phyloP scores from a whole-genome alignment of 2,329 filamentous ascomycete genomes.

The Trichoderma asperellum region DNA sequence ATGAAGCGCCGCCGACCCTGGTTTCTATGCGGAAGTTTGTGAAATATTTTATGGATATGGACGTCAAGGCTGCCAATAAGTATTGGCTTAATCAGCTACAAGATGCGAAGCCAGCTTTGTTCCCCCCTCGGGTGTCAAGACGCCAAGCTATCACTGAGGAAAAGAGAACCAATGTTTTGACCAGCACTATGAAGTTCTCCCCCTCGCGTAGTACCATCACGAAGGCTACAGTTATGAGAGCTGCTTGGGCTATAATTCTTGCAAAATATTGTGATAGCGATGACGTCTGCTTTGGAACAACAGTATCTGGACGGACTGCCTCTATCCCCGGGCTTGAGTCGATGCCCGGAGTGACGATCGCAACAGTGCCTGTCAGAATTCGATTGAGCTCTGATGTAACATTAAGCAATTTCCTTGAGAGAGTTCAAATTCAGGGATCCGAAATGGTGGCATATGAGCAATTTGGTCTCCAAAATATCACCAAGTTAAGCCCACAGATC shows the following conservation, averaged over 20 bases:
- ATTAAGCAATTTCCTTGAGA: not conserved
- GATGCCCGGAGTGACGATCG: conserved; percentile 8
- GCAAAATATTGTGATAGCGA: conserved; percentile 17
- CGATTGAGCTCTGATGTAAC: not conserved
- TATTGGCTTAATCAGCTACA: conserved; percentile 17
- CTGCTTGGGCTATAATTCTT: conserved; percentile 25
- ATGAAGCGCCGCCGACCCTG: not conserved
- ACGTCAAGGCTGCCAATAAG: not conserved
- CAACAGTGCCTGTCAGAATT: conserved; percentile 22
- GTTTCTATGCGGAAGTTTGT: conserved; percentile 8
- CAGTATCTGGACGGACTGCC: conserved; percentile 22
- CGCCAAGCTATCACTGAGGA: not conserved
- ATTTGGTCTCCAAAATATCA: conserved; percentile 18
- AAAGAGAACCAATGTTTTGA: not conserved
- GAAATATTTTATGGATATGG: conserved; percentile 19
- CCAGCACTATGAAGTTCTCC: not conserved
- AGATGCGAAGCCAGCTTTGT: conserved; percentile 5
- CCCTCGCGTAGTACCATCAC: not conserved
- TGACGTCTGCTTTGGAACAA: conserved; percentile 25
- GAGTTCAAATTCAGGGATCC: conserved; percentile 13
- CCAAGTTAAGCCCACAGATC: conserved; percentile 26
- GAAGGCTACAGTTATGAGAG: conserved; percentile 18
- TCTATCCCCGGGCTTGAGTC: conserved; percentile 8
- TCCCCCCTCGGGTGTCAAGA: not conserved
- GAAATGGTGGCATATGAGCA: conserved; percentile 23